Conservation (phyloP, 2,329 filamentous ascomycete genomes). For the Beauveria sp. region DNA sequence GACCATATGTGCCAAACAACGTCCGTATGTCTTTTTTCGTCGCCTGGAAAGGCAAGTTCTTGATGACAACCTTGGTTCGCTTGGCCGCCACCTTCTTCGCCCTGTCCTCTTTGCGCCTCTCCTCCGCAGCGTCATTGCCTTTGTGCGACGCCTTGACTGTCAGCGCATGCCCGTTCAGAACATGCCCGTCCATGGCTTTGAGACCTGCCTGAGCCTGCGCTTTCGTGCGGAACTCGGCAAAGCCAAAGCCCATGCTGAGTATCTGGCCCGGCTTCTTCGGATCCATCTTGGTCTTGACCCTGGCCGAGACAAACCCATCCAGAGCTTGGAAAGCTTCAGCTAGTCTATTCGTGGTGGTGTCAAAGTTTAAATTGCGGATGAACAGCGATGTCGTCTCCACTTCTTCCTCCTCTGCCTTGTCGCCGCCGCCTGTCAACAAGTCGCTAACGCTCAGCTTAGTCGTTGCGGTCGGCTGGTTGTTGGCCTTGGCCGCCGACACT, state of each 20-base stretch:
- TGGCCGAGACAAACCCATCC: constrained; percentile 80
- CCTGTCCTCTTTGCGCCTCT: constrained; percentile 73
- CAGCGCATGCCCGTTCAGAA: constrained; percentile 80
- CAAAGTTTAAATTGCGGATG: constrained; percentile 89
- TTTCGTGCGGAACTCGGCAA: constrained; percentile 78
- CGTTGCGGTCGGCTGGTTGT: constrained; percentile 33
- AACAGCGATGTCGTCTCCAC: constrained; percentile 72
- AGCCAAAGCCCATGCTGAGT: constrained; percentile 96
- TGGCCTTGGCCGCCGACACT: constrained; percentile 19
- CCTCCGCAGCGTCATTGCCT: constrained; percentile 78
- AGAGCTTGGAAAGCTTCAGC: constrained; percentile 71
- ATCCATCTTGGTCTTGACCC: constrained; percentile 88
- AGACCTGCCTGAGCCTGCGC: constrained; percentile 72
- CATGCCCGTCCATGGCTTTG: constrained; percentile 78
- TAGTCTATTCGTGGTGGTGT: constrained; percentile 70
- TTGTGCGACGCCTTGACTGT: constrained; percentile 82
- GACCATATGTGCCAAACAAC: constrained; percentile 82
- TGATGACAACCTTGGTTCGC: constrained; percentile 91
- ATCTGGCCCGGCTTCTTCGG: constrained; percentile 82
- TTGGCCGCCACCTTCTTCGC: constrained; percentile 70
- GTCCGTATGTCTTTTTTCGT: constrained; percentile 85
- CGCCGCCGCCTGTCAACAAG: constrained; percentile 50
- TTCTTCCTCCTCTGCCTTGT: constrained; percentile 45
- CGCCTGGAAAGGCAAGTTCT: constrained; percentile 95
- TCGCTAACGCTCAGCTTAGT: constrained; percentile 63